Conservation (phyloP, 2,329 filamentous ascomycete species). For the Calonectria pauciramosa region DNA sequence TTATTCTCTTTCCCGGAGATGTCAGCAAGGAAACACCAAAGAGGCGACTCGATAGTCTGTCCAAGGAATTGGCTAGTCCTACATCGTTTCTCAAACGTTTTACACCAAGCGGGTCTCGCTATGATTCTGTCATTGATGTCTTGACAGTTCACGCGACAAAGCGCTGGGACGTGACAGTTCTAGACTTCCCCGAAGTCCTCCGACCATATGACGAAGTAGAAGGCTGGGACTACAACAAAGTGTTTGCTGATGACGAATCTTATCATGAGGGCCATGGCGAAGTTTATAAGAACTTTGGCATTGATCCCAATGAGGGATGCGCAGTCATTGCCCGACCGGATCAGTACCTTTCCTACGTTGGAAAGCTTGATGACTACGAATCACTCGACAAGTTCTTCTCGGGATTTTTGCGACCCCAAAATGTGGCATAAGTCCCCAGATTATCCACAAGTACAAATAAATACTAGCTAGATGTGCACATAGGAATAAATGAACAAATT, state of each 20-base stretch:
- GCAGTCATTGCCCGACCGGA: slow-evolving; percentile 75
- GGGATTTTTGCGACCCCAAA: slow-evolving; percentile 11
- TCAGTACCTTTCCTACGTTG: slow-evolving; percentile 67
- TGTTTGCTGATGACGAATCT: slow-evolving; percentile 67
- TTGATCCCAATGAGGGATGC: slow-evolving; percentile 68
- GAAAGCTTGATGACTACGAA: slow-evolving; percentile 29
- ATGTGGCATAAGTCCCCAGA: background rate
- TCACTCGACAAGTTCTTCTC: slow-evolving; percentile 24
- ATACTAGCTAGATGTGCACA: background rate
- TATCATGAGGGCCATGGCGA: slow-evolving; percentile 67
- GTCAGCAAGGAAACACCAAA: slow-evolving; percentile 58
- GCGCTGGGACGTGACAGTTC: slow-evolving; percentile 62
- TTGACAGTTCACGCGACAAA: slow-evolving; percentile 71
- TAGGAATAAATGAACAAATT: background rate
- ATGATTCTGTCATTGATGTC: slow-evolving; percentile 65
- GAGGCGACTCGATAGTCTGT: slow-evolving; percentile 13
- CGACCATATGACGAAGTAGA: slow-evolving; percentile 51
- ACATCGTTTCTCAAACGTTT: slow-evolving; percentile 31
- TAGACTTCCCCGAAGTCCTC: slow-evolving; percentile 65
- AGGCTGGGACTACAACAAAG: slow-evolving; percentile 70
- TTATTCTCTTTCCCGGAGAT: slow-evolving; percentile 74
- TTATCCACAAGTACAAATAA: background rate
- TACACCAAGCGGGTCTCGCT: slow-evolving; percentile 15
- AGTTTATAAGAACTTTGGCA: slow-evolving; percentile 70
- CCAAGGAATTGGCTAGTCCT: slow-evolving; percentile 53